phyloP scores from a whole-genome alignment of 495 filamentous ascomycete genomes.

The Aspergillus affinis region DNA sequence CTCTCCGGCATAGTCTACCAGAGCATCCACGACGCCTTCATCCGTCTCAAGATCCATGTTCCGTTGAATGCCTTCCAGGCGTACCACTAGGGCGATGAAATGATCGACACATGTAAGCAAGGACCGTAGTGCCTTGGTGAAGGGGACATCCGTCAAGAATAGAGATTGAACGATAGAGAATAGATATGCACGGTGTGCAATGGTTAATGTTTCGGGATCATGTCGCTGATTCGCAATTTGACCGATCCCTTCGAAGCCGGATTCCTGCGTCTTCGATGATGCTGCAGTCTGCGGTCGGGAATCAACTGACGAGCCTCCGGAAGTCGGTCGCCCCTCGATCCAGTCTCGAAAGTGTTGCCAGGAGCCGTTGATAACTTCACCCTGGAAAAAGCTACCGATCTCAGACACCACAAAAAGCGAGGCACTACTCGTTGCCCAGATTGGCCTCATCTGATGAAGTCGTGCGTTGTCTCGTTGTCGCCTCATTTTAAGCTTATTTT shows the following conservation, averaged over 20 bases:
- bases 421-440: conserved; percentile 84
- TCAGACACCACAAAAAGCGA: conserved; percentile 86
- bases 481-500: conserved; percentile 52
- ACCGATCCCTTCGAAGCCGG: conserved; percentile 12
- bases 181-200: conserved; percentile 76
- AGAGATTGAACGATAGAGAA: conserved; percentile 62
- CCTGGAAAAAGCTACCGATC: conserved; percentile 81
- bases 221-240: conserved; percentile 45
- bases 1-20: conserved; percentile 67
- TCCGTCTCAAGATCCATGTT: conserved; percentile 75
- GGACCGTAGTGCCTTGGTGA: conserved; percentile 67
- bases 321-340: conserved; percentile 43
- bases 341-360: conserved; percentile 63
- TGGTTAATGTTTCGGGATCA: conserved; percentile 81
- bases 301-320: conserved; percentile 19
- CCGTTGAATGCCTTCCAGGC: conserved; percentile 69
- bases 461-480: conserved; percentile 60
- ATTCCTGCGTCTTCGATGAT: conserved; percentile 25
- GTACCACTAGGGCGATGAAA: conserved; percentile 70
- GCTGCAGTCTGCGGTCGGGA: conserved; percentile 44
- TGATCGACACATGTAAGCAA: conserved; percentile 73
- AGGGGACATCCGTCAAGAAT: conserved; percentile 66
- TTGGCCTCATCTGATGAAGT: conserved; percentile 63
- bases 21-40: conserved; percentile 72
- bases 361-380: conserved; percentile 78